Conservation (phyloP, 345 rosid species). For the Pistacia atlantica region DNA sequence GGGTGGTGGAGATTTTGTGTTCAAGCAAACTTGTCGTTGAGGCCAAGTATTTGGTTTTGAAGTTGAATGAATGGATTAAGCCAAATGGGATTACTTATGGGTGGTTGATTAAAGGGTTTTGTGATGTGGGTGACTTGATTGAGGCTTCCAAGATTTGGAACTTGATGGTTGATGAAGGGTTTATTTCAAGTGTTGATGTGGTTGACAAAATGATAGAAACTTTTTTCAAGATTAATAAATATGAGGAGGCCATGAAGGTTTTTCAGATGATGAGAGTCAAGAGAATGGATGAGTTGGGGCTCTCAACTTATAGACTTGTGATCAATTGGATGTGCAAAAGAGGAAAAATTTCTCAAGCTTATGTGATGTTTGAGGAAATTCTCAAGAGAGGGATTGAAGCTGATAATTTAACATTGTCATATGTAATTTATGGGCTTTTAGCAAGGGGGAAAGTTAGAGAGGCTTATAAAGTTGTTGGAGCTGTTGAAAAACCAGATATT, state of each 20-base stretch:
- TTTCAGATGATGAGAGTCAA: too few species aligned
- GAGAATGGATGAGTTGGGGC: conserved; percentile 53
- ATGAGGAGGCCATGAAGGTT: conserved; percentile 64
- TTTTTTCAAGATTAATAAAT: conserved; percentile 56
- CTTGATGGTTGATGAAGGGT: too few species aligned
- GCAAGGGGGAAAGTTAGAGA: conserved; percentile 57
- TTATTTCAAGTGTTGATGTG: too few species aligned
- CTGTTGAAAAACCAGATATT: conserved; percentile 59
- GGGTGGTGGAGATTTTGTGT: conserved; percentile 55
- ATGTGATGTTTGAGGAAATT: conserved; percentile 67
- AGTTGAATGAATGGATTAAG: too few species aligned
- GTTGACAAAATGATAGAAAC: too few species aligned
- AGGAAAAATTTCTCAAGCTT: conserved; percentile 50
- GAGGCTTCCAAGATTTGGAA: too few species aligned
- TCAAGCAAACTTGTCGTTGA: conserved; percentile 58
- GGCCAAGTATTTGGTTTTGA: conserved; percentile 58
- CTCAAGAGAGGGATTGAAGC: conserved; percentile 51
- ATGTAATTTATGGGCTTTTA: conserved; percentile 58
- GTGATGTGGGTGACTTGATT: too few species aligned
- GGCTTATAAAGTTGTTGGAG: conserved; percentile 46
- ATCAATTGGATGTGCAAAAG: conserved; percentile 79
- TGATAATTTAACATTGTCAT: conserved; percentile 50
- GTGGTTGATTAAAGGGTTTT: too few species aligned
- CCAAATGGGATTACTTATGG: too few species aligned
- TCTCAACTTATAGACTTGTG: conserved; percentile 67